A percentile compares a stretch with the other conserved stretches of the same genome.
These are phyloP conservation scores for Xanthoparmelia taractica DNA, from an alignment of 495 filamentous ascomycete species.

Conservation along the genomic window DNA sequence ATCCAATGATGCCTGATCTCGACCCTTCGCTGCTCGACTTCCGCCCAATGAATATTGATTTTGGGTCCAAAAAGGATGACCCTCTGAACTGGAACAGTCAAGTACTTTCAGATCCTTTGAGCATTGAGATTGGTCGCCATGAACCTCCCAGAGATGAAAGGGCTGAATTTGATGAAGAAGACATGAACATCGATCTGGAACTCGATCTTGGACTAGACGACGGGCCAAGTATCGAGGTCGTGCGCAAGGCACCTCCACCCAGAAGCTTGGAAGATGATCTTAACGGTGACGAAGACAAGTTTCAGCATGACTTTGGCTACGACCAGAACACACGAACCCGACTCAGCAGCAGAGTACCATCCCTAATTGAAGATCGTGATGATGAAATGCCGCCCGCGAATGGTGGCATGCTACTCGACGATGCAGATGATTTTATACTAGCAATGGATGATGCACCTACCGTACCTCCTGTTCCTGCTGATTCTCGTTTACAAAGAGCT, in stretches of 20 bases:
- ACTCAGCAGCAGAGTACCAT: slow-evolving; percentile 30
- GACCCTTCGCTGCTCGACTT: slow-evolving; percentile 68
- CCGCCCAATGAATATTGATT: slow-evolving; percentile 52
- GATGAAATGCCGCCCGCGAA: slow-evolving; percentile 30
- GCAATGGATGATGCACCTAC: slow-evolving; percentile 47
- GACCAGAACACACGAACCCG: slow-evolving; percentile 33
- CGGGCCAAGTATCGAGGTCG: slow-evolving; percentile 66
- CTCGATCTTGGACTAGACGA: slow-evolving; percentile 47
- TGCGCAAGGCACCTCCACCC: slow-evolving; percentile 66
- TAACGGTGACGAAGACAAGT: slow-evolving; percentile 55
- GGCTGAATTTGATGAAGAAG: slow-evolving; percentile 41
- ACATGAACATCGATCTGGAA: slow-evolving; percentile 46
- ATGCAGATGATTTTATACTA: slow-evolving; percentile 55
- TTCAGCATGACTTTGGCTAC: slow-evolving; percentile 47
- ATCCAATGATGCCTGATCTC: slow-evolving; percentile 43
- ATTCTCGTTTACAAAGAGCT: slow-evolving; percentile 45
- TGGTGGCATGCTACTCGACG: slow-evolving; percentile 44
- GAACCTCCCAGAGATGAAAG: slow-evolving; percentile 40
- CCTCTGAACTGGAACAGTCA: slow-evolving; percentile 57
- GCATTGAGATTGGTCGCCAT: slow-evolving; percentile 38
- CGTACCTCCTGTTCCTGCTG: slow-evolving; percentile 35
- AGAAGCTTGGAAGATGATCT: slow-evolving; percentile 63
- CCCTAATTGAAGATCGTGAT: slow-evolving; percentile 40
- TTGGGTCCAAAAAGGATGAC: slow-evolving; percentile 53
- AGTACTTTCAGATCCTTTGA: slow-evolving; percentile 57